Conservation (phyloP, 2,329 filamentous ascomycete genomes). For the Fusarium robinianum region DNA sequence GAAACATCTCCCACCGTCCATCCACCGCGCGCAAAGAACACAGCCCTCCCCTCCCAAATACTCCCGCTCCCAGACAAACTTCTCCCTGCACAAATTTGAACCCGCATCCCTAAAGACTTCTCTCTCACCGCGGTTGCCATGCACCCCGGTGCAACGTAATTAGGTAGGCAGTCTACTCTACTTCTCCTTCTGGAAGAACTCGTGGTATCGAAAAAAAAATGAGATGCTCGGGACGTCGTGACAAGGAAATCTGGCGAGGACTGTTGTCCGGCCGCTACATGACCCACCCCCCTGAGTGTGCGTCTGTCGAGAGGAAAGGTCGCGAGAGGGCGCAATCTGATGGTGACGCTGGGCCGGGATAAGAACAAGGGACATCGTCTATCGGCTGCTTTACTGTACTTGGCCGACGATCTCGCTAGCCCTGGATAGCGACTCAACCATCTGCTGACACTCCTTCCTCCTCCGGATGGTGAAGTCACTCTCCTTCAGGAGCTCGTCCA, state of each 20-base stretch:
- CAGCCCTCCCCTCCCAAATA: slow-evolving; percentile 6
- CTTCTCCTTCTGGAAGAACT: slow-evolving; percentile 35
- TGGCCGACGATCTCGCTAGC: slow-evolving; percentile 96
- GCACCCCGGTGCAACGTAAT: slow-evolving; percentile 28
- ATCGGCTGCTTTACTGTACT: slow-evolving; percentile 56
- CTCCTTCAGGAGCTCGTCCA: slow-evolving; percentile 95
- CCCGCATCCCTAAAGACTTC: background rate
- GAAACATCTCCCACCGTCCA: slow-evolving; percentile 7
- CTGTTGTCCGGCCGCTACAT: slow-evolving; percentile 15
- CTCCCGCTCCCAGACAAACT: slow-evolving; percentile 21
- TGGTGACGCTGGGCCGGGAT: slow-evolving; percentile 18
- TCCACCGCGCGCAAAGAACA: slow-evolving; percentile 8
- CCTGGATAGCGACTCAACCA: slow-evolving; percentile 90
- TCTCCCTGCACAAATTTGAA: background rate
- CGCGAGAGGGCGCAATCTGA: slow-evolving; percentile 15
- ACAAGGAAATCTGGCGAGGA: slow-evolving; percentile 13
- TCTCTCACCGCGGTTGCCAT: slow-evolving; percentile 9
- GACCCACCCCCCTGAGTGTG: slow-evolving; percentile 9
- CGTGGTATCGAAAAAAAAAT: slow-evolving; percentile 47
- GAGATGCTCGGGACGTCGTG: slow-evolving; percentile 26
- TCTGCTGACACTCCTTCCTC: slow-evolving; percentile 98
- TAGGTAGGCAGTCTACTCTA: slow-evolving; percentile 45
- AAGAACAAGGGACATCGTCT: slow-evolving; percentile 16
- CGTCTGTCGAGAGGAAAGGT: slow-evolving; percentile 15
- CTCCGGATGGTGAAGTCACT: slow-evolving; percentile 94